Conservation (phyloP, 139 green algal species). For the Chloropicon primus region DNA sequence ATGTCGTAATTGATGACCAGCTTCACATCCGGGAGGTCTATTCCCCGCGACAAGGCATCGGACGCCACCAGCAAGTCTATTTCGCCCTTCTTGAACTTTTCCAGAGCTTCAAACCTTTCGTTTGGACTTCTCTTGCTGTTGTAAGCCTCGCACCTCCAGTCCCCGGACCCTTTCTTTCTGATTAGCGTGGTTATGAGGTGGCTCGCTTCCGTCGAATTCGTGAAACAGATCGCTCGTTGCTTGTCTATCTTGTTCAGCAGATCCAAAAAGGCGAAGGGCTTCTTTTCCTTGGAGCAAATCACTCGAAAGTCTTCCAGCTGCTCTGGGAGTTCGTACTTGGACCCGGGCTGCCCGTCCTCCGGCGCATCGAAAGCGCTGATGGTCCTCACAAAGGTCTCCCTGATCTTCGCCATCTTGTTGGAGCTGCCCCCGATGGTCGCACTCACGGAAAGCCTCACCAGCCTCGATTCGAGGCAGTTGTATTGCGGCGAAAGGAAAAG, state of each 20-base stretch:
- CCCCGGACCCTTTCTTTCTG: neutral
- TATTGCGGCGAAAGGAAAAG: neutral
- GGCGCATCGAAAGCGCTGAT: neutral
- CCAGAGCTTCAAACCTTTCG: conserved; percentile 1
- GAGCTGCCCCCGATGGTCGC: neutral
- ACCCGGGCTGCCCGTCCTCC: no score
- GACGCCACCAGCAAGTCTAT: conserved; percentile 59
- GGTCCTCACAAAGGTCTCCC: neutral
- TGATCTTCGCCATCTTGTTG: neutral
- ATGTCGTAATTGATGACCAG: conserved; percentile 78
- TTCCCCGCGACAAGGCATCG: conserved; percentile 75
- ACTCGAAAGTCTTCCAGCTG: neutral
- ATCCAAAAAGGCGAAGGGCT: neutral
- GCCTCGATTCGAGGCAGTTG: neutral
- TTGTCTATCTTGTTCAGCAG: neutral
- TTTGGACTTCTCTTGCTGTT: neutral
- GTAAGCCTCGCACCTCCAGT: neutral
- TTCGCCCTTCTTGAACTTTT: conserved; percentile 6
- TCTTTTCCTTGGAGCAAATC: neutral
- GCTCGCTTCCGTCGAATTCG: neutral
- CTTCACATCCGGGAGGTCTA: conserved; percentile 55
- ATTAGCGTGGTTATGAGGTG: neutral
- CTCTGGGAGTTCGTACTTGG: neutral
- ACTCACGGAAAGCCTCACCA: neutral
- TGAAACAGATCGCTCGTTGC: neutral